Evolutionary conservation across 2,329 filamentous ascomycete species (phyloP).

Genomic region (Sporothrix brasiliensis): DNA sequence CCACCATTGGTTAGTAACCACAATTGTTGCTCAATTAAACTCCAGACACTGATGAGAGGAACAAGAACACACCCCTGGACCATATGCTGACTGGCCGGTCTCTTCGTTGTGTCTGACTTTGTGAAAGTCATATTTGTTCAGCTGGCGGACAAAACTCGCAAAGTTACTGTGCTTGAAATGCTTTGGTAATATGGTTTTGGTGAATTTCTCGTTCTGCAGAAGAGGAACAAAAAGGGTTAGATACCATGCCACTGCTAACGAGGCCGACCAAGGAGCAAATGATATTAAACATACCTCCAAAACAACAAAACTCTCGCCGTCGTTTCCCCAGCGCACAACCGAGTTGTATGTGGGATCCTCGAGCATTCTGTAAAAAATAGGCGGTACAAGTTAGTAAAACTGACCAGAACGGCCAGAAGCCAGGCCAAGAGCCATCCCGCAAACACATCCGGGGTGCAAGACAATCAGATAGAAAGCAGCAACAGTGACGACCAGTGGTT

Average conservation of each 20-base stretch:
- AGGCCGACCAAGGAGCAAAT: not conserved
- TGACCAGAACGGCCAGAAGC: not conserved
- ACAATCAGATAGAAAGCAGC: not conserved
- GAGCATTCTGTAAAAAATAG: conserved; percentile 71
- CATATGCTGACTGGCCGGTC: conserved; percentile 78
- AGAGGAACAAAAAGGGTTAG: conserved; percentile 34
- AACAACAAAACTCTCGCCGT: conserved; percentile 94
- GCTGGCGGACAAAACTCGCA: conserved; percentile 89
- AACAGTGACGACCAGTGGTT: not conserved
- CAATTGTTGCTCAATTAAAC: too few species aligned
- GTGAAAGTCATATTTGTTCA: conserved; percentile 68
- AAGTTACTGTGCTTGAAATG: conserved; percentile 99
- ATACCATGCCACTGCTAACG: not conserved
- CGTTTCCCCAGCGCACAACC: conserved; percentile 93
- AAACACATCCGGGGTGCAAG: not conserved
- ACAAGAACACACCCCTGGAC: conserved; percentile 63
- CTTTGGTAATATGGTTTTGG: conserved; percentile 93
- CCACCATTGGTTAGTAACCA: conserved; percentile 11
- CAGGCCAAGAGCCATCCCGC: not conserved
- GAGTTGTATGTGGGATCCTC: conserved; percentile 91
- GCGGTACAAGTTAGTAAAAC: conserved; percentile 12
- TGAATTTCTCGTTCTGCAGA: conserved; percentile 91
- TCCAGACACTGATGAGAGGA: not conserved
- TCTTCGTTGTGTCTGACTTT: conserved; percentile 94
- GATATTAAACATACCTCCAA: conserved; percentile 72